A percentile compares a stretch with the other conserved stretches of the same genome.
Conservation (phyloP, 371 early-diverging fungal genomes). For the Blyttiomyces sp. region DNA sequence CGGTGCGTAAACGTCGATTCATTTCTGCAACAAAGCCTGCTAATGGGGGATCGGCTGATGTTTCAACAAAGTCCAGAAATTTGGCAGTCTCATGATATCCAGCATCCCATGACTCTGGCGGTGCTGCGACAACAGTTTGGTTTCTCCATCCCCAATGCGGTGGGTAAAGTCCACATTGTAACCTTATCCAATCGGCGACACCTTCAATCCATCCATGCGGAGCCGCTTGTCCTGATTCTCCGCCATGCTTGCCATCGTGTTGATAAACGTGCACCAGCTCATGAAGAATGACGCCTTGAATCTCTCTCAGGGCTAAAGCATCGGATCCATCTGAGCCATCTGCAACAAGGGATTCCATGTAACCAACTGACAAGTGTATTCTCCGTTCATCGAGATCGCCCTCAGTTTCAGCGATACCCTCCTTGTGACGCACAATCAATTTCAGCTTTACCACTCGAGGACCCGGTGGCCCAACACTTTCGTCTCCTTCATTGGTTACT, state of each 20-base stretch:
- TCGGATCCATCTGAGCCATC: no score
- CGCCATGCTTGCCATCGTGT: no score
- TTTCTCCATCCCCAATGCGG: constrained; percentile 22
- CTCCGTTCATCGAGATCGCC: not conserved
- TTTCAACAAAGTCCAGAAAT: constrained; percentile 38
- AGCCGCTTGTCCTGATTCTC: not conserved
- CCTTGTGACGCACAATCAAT: not conserved
- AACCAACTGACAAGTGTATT: constrained; percentile 8
- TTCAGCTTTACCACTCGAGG: not conserved
- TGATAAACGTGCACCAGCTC: constrained; percentile 32
- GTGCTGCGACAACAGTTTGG: not conserved
- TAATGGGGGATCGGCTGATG: not conserved
- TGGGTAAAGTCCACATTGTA: constrained; percentile 18
- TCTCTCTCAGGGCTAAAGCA: constrained; percentile 15
- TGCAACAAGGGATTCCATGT: no score
- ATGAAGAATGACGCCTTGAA: constrained; percentile 32
- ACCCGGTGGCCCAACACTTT: no score
- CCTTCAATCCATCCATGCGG: no score
- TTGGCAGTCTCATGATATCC: constrained; percentile 42
- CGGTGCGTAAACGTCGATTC: constrained; percentile 8
- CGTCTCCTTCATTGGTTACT: no score
- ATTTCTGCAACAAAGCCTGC: constrained; percentile 11
- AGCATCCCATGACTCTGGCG: constrained; percentile 22
- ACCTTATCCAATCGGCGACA: constrained; percentile 24
- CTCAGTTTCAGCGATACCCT: constrained; percentile 16